A percentile compares a stretch with the other conserved stretches of the same genome.
These are phyloP conservation scores for Xylariaceae sp. DNA, from an alignment of 2,329 filamentous ascomycete genomes.

Conservation along the genomic window DNA sequence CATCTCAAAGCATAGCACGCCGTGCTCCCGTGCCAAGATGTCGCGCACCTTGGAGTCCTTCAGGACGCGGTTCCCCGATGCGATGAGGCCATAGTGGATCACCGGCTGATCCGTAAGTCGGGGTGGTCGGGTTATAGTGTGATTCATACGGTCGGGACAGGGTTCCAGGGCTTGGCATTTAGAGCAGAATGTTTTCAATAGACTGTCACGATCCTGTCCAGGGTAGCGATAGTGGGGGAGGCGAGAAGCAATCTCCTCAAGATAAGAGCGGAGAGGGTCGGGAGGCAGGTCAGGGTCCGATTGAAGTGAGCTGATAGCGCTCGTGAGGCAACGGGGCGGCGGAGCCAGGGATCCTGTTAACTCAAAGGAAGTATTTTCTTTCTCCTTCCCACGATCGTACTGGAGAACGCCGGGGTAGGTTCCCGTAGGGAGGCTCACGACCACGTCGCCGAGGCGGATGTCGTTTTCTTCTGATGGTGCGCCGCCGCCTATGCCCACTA, in stretches of 20 bases:
- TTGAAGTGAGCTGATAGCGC: background rate
- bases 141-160: no score
- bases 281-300: background rate
- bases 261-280: background rate
- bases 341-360: background rate
- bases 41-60: background rate
- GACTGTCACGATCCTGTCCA: no score
- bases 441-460: slow-evolving; percentile 10
- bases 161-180: no score
- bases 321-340: background rate
- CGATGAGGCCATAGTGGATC: background rate
- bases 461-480: background rate
- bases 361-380: background rate
- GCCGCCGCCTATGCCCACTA: slow-evolving; percentile 5
- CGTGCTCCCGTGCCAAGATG: background rate
- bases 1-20: slow-evolving; percentile 13
- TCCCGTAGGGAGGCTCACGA: background rate
- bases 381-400: background rate
- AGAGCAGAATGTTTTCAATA: no score
- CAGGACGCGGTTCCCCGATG: background rate
- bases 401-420: background rate
- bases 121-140: no score
- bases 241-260: background rate
- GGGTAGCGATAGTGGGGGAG: no score
- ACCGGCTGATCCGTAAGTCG: no score